phyloP scores from a whole-genome alignment of 768 basidiomycete genomes.

The Mycena maculata region DNA sequence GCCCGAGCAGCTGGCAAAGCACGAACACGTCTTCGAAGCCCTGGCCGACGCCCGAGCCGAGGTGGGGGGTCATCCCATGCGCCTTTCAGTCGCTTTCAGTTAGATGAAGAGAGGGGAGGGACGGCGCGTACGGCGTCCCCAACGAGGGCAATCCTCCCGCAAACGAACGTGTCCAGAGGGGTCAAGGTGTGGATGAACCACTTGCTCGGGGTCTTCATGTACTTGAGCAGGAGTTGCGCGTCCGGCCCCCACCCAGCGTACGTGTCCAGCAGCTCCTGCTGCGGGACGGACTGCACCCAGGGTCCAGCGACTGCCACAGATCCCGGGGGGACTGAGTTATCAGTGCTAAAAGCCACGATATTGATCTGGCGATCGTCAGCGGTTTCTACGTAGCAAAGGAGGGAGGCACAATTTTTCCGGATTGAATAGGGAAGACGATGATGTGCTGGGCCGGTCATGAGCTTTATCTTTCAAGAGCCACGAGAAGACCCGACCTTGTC shows the following conservation, averaged over 20 bases:
- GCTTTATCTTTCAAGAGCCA: conserved; percentile 15
- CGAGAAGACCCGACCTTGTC: conserved; percentile 51
- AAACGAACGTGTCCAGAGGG: conserved; percentile 56
- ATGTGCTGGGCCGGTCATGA: conserved; percentile 54
- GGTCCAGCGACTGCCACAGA: conserved; percentile 45
- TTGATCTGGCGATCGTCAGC: conserved; percentile 51
- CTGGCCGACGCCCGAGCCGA: conserved; percentile 70
- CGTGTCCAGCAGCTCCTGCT: conserved; percentile 56
- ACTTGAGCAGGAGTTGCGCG: conserved; percentile 52
- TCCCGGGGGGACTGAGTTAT: conserved; percentile 42
- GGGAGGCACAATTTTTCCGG: conserved; percentile 49
- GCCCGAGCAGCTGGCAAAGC: conserved; percentile 57
- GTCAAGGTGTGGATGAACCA: conserved; percentile 65
- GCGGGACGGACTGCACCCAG: conserved; percentile 56
- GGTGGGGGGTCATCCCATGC: conserved; percentile 69
- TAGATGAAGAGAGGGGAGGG: not conserved
- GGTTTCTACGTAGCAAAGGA: not conserved
- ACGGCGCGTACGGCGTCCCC: conserved; percentile 61
- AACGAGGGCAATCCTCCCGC: conserved; percentile 59
- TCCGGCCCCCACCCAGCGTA: conserved; percentile 62
- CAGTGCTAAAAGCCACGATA: conserved; percentile 56
- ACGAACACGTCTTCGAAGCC: conserved; percentile 67
- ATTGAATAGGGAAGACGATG: conserved; percentile 62
- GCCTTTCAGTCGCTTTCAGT: conserved; percentile 49
- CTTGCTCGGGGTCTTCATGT: conserved; percentile 58